Conservation (phyloP, 331 rosid genomes). For the Telfairia occidentalis region DNA sequence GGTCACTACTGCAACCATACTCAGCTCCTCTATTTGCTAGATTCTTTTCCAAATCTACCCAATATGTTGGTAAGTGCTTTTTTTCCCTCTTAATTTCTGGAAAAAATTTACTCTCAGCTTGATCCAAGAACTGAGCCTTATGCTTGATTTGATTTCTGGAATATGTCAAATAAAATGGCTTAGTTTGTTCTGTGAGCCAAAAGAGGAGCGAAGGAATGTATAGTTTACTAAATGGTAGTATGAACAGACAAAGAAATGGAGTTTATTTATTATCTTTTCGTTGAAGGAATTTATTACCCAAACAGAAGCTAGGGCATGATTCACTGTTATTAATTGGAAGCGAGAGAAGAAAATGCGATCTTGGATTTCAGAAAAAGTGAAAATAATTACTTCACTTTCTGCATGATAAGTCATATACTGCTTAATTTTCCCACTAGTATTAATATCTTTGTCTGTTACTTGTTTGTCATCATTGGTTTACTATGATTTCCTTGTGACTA, state of each 20-base stretch:
- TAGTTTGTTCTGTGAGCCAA: background rate
- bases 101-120: background rate
- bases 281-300: background rate
- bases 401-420: background rate
- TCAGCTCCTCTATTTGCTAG: slow-evolving; percentile 27
- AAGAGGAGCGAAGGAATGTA: background rate
- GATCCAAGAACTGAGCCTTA: background rate
- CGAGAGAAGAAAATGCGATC: background rate
- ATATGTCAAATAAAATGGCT: background rate
- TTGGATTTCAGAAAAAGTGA: background rate
- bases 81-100: background rate
- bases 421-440: background rate
- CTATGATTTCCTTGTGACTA: background rate
- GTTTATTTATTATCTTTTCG: background rate
- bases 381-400: background rate
- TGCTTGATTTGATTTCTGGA: background rate
- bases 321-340: background rate
- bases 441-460: background rate
- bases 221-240: background rate
- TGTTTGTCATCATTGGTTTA: background rate
- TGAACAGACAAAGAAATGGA: background rate
- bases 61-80: slow-evolving; percentile 32
- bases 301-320: background rate
- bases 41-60: slow-evolving; percentile 64
- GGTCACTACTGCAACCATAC: slow-evolving; percentile 21